Percentiles rank a stretch among this genome's conserved stretches.
These are phyloP conservation scores for Xenoacremonium recifei DNA, from an alignment of 2,329 filamentous ascomycete genomes.

Conservation along the genomic window DNA sequence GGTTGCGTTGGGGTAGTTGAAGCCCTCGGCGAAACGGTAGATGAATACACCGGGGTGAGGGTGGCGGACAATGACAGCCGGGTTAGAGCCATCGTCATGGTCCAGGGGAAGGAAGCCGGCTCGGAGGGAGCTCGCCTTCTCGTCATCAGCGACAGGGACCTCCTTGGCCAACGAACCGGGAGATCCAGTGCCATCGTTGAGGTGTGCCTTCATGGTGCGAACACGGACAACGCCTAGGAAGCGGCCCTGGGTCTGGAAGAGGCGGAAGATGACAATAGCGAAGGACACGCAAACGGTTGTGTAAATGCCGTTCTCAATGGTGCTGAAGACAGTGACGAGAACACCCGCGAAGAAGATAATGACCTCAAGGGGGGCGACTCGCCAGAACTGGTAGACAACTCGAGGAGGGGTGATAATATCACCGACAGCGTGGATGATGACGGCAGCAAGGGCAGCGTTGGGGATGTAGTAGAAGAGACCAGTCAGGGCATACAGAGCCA, in stretches of 20 bases:
- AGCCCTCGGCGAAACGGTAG: slow-evolving; percentile 54
- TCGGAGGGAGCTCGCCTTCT: slow-evolving; percentile 43
- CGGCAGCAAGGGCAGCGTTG: slow-evolving; percentile 69
- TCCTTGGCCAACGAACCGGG: slow-evolving; percentile 23
- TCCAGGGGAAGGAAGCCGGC: slow-evolving; percentile 47
- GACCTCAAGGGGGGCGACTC: slow-evolving; percentile 77
- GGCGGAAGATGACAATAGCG: slow-evolving; percentile 71
- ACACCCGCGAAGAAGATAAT: slow-evolving; percentile 85
- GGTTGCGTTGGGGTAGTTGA: slow-evolving; percentile 56
- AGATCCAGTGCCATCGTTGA: slow-evolving; percentile 48
- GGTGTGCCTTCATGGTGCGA: slow-evolving; percentile 80
- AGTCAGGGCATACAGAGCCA: slow-evolving; percentile 81
- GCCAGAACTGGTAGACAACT: slow-evolving; percentile 85
- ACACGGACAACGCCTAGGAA: slow-evolving; percentile 80
- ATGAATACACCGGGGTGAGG: slow-evolving; percentile 55
- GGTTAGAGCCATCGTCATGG: slow-evolving; percentile 51
- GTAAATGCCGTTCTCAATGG: slow-evolving; percentile 86
- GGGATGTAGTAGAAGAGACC: slow-evolving; percentile 90
- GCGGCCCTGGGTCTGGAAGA: slow-evolving; percentile 74
- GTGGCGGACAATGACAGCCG: slow-evolving; percentile 40
- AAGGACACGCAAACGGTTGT: slow-evolving; percentile 70
- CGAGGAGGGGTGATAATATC: slow-evolving; percentile 83
- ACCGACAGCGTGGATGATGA: slow-evolving; percentile 89
- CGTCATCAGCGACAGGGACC: slow-evolving; percentile 39
- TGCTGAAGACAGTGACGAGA: slow-evolving; percentile 75